Evolutionary conservation across 768 basidiomycete species (phyloP), one percentile per base, ranked within the genome.

Genomic region (Rossbeevera mucosa): DNA sequence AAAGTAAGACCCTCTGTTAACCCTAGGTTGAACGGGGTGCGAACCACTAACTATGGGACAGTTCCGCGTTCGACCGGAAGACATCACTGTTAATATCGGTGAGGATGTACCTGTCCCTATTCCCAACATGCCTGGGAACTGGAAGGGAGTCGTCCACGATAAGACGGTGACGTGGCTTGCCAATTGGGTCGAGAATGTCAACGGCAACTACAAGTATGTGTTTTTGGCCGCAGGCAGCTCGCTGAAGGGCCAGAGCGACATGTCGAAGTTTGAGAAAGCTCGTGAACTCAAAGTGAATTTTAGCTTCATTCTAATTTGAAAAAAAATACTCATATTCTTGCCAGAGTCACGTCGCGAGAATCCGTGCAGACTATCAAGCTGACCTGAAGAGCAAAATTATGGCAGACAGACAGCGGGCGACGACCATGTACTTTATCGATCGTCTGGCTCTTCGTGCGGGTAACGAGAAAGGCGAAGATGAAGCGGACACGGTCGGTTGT

Each of bases 381-480:
- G 92, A 96, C 52, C 74, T 98, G 50, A 91, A 81, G 72, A 85
- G 80, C 48, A 98, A 96, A 70, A 81, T 93, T 53, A 98, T 93
- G 89, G 88, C 86, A 9, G 88, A 91, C 58, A 86, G 96, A 29
- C 95, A 98, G 71, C 86, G 95, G 22, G 96, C 96, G n/a, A 98
- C 95, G 1, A 90, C 96, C 14, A 90, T 99, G 86, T 99, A 99
- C 70, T 92, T 99, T 73, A 98, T 99, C 63, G 96, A 99, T 72
- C 83, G 84, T 64, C 80, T 97, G 30, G 96, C 96, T 30, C 88
- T 99, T 68, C 91, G 96, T 79, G 94, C 94, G 44, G 96, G 96
- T 58, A 98, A 98, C 72, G 96, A 99, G 75, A 99, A 99, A 71
- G 96, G 95, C 41, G 96, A 97, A 63, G 96, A 99, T 60, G 96